phyloP scores from a whole-genome alignment of 495 filamentous ascomycete genomes.

The Trichoderma gamsii region DNA sequence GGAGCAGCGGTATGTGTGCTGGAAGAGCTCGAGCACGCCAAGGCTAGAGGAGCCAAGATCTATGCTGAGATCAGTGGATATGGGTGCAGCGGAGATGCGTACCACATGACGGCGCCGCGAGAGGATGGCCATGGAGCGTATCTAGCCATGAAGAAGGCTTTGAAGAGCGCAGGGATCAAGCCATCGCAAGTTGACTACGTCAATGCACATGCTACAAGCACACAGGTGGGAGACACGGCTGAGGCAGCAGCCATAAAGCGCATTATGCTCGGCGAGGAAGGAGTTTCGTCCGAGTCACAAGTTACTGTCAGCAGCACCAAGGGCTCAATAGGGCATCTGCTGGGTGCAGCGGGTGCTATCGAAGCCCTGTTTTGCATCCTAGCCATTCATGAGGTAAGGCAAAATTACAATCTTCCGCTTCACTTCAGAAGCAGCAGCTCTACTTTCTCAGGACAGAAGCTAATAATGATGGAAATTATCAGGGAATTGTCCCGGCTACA shows the following conservation, averaged over 20 bases:
- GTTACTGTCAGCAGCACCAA: slow-evolving; percentile 90
- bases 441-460: slow-evolving; percentile 15
- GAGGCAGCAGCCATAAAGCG: slow-evolving; percentile 79
- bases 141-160: slow-evolving; percentile 76
- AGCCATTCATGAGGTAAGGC: slow-evolving; percentile 66
- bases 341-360: slow-evolving; percentile 84
- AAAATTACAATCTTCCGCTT: neutral
- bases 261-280: slow-evolving; percentile 68
- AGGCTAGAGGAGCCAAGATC: slow-evolving; percentile 67
- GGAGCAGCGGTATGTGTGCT: slow-evolving; percentile 82
- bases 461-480: slow-evolving; percentile 21
- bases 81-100: slow-evolving; percentile 77
- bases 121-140: slow-evolving; percentile 74
- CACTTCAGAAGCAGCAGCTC: too few species aligned
- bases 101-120: slow-evolving; percentile 87
- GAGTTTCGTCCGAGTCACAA: slow-evolving; percentile 52
- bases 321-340: slow-evolving; percentile 84
- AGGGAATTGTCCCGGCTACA: slow-evolving; percentile 83
- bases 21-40: slow-evolving; percentile 87
- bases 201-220: slow-evolving; percentile 93
- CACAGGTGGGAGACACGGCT: slow-evolving; percentile 74
- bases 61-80: slow-evolving; percentile 90
- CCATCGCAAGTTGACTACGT: slow-evolving; percentile 79
- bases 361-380: slow-evolving; percentile 81
- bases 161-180: slow-evolving; percentile 63